Evolutionary conservation across 2,329 filamentous ascomycete species (phyloP).

Genomic region (Alternaria brassicicola): DNA sequence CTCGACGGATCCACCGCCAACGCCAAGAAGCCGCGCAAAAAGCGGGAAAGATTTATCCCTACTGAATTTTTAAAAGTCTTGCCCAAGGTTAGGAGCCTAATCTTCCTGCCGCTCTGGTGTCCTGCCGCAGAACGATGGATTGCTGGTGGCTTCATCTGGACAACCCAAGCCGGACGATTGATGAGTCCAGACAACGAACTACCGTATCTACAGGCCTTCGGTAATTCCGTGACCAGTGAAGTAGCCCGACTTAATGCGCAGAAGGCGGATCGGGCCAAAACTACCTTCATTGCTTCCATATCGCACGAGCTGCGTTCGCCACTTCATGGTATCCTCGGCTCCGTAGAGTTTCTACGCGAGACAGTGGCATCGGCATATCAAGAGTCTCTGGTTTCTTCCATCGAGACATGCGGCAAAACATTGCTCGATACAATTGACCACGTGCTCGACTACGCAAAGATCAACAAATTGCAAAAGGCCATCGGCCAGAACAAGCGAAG

Average conservation of each 20-base stretch:
- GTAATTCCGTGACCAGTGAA: slow-evolving; percentile 44
- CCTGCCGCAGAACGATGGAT: slow-evolving; percentile 42
- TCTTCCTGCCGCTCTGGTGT: slow-evolving; percentile 48
- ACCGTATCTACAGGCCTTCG: slow-evolving; percentile 44
- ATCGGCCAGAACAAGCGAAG: slow-evolving; percentile 23
- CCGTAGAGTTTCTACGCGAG: slow-evolving; percentile 42
- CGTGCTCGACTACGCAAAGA: slow-evolving; percentile 47
- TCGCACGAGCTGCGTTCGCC: slow-evolving; percentile 61
- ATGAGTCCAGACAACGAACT: slow-evolving; percentile 44
- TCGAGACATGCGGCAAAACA: slow-evolving; percentile 47
- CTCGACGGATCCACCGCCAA: slow-evolving; percentile 12
- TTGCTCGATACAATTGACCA: slow-evolving; percentile 51
- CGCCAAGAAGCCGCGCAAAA: slow-evolving; percentile 25
- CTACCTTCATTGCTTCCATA: slow-evolving; percentile 51
- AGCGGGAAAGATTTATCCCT: slow-evolving; percentile 40
- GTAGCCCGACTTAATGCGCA: slow-evolving; percentile 39
- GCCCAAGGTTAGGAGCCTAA: slow-evolving; percentile 44
- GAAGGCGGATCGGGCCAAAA: slow-evolving; percentile 45
- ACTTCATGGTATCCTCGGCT: slow-evolving; percentile 64
- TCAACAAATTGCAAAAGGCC: slow-evolving; percentile 42
- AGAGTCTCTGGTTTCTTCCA: slow-evolving; percentile 49
- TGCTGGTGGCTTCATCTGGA: slow-evolving; percentile 44
- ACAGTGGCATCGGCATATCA: slow-evolving; percentile 44
- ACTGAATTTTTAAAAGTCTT: slow-evolving; percentile 41
- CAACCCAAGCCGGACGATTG: slow-evolving; percentile 35